Base-by-base conservation (phyloP, 2,329 filamentous ascomycete species). In the Aspergillus floridensis region DNA sequence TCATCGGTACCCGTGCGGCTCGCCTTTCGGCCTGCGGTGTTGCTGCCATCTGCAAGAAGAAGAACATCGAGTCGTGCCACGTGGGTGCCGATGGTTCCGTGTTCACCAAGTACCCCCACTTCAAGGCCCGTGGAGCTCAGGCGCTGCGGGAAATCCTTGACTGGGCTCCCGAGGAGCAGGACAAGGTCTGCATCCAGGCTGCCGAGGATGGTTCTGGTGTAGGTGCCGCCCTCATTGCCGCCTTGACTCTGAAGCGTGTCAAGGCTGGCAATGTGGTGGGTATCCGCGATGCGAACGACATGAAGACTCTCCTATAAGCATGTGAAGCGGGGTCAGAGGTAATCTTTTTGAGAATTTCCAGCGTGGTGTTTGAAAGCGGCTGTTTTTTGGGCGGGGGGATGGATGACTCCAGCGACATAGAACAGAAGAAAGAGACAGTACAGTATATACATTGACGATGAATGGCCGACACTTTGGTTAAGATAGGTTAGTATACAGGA, bases 81-180 rank as follows among this genome's bases (percentile, higher is more conserved):
- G 95, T 99, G 47, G 95, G 95, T 69, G 95, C 95, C 54, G 95
- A 99, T 73, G 95, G 95, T 41, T 96, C 91, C 19, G 93, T 99
- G 57, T 99, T 99, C 82, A 97, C 96, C 84, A 98, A 98, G 77
- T 99, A 99, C 80, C 95, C 95, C 12, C 90, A 96, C 79, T 99
- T 99, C 86, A 97, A 97, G 83, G 86, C 88, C 59, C 89, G 95
- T 57, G 93, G 93, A 58, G 93, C 95, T 14, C 84, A 88, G 75
- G 95, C 95, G 29, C 85, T 99, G 56, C 88, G 91, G 57, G 95
- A 99, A 82, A 97, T 99, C 66, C 86, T 99, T 41, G 93, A 96
- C 81, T 98, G 93, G 93, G 86, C 90, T 2, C 86, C 84, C 57
- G 90, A 91, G 79, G 88, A 88, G 76, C 89, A 92, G 74, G 92